Percentiles rank a stretch among this genome's conserved stretches.
phyloP scores from a whole-genome alignment of 805 yeast genomes.

The Pichia insulana region DNA sequence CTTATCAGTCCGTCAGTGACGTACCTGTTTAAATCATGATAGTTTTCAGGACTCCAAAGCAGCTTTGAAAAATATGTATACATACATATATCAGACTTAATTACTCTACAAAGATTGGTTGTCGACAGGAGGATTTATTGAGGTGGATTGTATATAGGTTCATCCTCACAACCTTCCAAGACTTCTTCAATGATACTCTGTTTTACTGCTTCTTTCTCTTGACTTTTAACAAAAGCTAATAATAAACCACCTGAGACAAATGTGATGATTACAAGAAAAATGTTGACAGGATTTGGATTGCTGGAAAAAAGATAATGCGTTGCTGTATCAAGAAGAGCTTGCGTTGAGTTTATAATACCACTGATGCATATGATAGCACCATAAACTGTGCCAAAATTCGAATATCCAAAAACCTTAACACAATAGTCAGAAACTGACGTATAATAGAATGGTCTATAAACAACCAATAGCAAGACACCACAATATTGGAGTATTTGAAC shows the following conservation, averaged over 20 bases:
- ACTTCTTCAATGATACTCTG: slow-evolving; percentile 55
- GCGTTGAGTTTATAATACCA: slow-evolving; percentile 71
- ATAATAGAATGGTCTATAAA: slow-evolving; percentile 86
- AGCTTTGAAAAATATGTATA: no score
- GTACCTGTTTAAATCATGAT: no score
- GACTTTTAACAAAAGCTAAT: slow-evolving; percentile 34
- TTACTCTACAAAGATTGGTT: no score
- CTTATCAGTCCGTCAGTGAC: no score
- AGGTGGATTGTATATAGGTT: background rate
- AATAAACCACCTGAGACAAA: slow-evolving; percentile 40
- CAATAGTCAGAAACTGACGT: slow-evolving; percentile 88
- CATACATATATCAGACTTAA: no score
- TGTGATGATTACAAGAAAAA: slow-evolving; percentile 45
- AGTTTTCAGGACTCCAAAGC: no score
- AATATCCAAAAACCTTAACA: slow-evolving; percentile 89
- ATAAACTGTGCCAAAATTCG: slow-evolving; percentile 85
- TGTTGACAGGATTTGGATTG: slow-evolving; percentile 78
- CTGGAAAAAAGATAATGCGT: slow-evolving; percentile 61
- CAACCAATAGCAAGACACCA: slow-evolving; percentile 66
- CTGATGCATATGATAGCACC: slow-evolving; percentile 78
- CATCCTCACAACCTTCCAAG: slow-evolving; percentile 39
- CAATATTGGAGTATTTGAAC: slow-evolving; percentile 41
- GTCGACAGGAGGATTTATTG: no score
- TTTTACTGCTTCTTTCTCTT: slow-evolving; percentile 38
- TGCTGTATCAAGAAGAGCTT: slow-evolving; percentile 55